Evolutionary conservation across 2,329 filamentous ascomycete species (phyloP).

Genomic region (Fonsecaea erecta): DNA sequence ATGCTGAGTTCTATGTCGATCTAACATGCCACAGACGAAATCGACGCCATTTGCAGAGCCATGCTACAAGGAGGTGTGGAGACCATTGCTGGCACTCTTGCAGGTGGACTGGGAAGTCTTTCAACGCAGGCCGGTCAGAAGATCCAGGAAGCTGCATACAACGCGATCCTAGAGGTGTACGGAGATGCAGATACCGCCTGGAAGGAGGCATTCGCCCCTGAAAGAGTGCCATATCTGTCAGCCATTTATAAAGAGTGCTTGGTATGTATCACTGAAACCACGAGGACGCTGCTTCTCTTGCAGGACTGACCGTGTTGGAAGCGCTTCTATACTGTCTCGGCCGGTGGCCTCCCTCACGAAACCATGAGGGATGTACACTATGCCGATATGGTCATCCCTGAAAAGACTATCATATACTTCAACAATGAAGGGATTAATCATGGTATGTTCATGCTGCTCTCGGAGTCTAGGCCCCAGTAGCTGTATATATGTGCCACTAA

Average conservation of each 20-base stretch:
- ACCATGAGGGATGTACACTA: too few relatives aligned
- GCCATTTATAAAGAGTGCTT: slow-evolving; percentile 19
- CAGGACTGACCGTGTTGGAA: too few relatives aligned
- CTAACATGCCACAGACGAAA: too few relatives aligned
- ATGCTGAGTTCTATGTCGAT: too few relatives aligned
- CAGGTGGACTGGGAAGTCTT: not conserved
- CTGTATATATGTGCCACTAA: too few relatives aligned
- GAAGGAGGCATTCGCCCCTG: slow-evolving; percentile 6
- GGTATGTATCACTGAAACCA: not conserved
- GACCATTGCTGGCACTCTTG: slow-evolving; percentile 2
- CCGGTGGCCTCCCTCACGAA: too few relatives aligned
- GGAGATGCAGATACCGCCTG: not conserved
- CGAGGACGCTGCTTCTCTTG: too few relatives aligned
- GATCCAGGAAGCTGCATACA: slow-evolving; percentile 1
- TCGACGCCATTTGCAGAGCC: not conserved
- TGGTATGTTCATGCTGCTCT: too few relatives aligned
- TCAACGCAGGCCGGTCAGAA: not conserved
- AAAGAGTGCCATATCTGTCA: slow-evolving; percentile 7
- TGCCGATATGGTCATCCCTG: not conserved
- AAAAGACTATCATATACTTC: too few relatives aligned
- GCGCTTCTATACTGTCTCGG: too few relatives aligned
- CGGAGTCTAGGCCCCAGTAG: too few relatives aligned
- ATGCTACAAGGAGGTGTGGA: slow-evolving; percentile 18
- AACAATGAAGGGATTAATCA: too few relatives aligned
- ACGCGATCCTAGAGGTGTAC: slow-evolving; percentile 12